Evolutionary conservation across 2,329 filamentous ascomycete species (phyloP), one percentile per base, ranked within the genome.

Genomic region (Ophiostoma perfectum): DNA sequence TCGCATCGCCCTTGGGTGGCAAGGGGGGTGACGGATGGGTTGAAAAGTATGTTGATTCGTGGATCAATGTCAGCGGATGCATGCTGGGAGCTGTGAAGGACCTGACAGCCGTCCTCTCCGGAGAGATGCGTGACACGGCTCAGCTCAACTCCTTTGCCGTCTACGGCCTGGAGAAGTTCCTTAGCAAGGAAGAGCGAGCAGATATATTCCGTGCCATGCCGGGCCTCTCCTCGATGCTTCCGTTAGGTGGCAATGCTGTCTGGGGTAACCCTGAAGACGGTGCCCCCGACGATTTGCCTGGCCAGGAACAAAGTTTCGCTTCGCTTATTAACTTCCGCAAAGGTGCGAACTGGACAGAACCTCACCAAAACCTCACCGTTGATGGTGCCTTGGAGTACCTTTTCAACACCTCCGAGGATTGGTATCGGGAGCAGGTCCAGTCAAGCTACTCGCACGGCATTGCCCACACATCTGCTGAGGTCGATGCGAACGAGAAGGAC

Each of bases 61-160:
- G 96, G 93, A 96, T 99, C 81, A 99, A 99, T 77, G 93, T 99
- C 74, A 95, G 91, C 73, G 95, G 95, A 5, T 99, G 94, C 78
- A 97, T 99, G 94, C 88, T 99, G 5, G 95, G 95, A 14, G 93
- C 95, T 1, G 83, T 93, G 69, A 99, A 99, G 80, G 94, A 91
- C 69, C 80, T 98, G 47, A 91, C 95, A 0, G 94, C 95, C 0
- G 86, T 98, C 0, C 82, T 99, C 1, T 97, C 93, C 0, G 95
- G 95, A 42, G 95, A 99, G 78, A 99, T 99, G 95, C 92, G 94
- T 73, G 95, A 99, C 75, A 99, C 95, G 0, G 95, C 94, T 0
- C 95, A 98, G 78, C 86, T 99, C 36, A 98, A 98, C 74, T 87
- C 94, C 2, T 96, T 98, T 77, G 95, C 95, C 8, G 94, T 99